Evolutionary conservation across 768 basidiomycete genomes (phyloP).

Genomic region (Boletus patriciae): DNA sequence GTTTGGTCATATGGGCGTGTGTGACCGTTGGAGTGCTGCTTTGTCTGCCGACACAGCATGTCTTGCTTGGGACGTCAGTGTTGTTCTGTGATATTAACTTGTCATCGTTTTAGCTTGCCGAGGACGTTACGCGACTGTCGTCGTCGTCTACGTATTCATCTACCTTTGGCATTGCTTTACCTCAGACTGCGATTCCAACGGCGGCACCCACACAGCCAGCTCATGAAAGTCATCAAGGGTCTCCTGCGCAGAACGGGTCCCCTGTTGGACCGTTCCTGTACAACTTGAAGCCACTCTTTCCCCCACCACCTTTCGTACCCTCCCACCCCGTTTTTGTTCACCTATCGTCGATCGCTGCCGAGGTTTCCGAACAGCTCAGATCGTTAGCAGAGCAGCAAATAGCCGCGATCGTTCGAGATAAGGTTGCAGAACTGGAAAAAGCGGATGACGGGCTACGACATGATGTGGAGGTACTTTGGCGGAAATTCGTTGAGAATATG

Average conservation of each 20-base stretch:
- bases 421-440: constrained; percentile 55
- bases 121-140: constrained; percentile 24
- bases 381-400: constrained; percentile 59
- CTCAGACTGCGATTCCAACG: constrained; percentile 19
- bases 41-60: constrained; percentile 8
- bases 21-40: constrained; percentile 2
- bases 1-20: constrained; percentile 1
- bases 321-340: constrained; percentile 70
- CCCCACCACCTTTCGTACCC: constrained; percentile 75
- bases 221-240: constrained; percentile 28
- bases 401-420: constrained; percentile 49
- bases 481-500: constrained; percentile 50
- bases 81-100: constrained; percentile 15
- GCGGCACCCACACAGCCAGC: constrained; percentile 29
- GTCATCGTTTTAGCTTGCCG: constrained; percentile 26
- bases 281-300: constrained; percentile 59
- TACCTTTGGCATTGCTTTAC: constrained; percentile 48
- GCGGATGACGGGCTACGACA: constrained; percentile 53
- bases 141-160: constrained; percentile 47
- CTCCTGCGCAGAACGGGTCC: constrained; percentile 21
- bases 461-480: constrained; percentile 67
- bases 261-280: constrained; percentile 45
- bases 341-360: constrained; percentile 56
- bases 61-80: constrained; percentile 1
- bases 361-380: constrained; percentile 55